Percentiles rank a stretch among this genome's conserved stretches.
Evolutionary conservation across 768 basidiomycete species (phyloP).

Genomic region (Macrolepiota dolichaula): DNA sequence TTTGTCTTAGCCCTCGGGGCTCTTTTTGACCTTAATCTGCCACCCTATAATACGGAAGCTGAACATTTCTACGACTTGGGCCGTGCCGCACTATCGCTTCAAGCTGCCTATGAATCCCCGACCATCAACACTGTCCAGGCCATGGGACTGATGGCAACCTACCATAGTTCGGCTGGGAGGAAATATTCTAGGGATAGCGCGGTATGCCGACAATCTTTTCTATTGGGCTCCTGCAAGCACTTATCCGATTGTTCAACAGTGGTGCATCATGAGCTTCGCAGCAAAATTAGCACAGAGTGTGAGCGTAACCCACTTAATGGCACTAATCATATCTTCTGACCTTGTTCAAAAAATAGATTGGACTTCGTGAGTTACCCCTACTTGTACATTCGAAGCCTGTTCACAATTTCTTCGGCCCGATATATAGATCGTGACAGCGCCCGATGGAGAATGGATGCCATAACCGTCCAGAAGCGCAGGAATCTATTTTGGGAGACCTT

Average conservation of each 20-base stretch:
- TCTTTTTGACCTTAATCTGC: constrained; percentile 48
- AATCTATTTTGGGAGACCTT: constrained; percentile 71
- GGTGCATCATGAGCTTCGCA: constrained; percentile 52
- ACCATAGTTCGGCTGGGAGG: constrained; percentile 53
- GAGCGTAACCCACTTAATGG: constrained; percentile 13
- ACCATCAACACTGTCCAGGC: constrained; percentile 56
- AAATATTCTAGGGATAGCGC: constrained; percentile 44
- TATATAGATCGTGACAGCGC: constrained; percentile 77
- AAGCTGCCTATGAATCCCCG: constrained; percentile 50
- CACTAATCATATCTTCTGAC: background rate
- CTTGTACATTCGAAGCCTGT: constrained; percentile 11
- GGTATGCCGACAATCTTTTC: constrained; percentile 23
- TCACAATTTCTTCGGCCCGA: background rate
- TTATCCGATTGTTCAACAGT: constrained; percentile 26
- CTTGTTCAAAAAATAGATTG: constrained; percentile 36
- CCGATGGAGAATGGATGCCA: constrained; percentile 59
- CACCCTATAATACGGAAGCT: constrained; percentile 55
- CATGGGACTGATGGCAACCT: constrained; percentile 54
- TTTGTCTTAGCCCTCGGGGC: constrained; percentile 62
- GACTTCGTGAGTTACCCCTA: constrained; percentile 45
- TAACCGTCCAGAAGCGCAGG: constrained; percentile 58
- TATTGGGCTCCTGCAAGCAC: constrained; percentile 19
- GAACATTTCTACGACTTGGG: constrained; percentile 59
- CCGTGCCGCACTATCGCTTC: constrained; percentile 49
- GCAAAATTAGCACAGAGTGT: constrained; percentile 60